A percentile compares a stretch with the other conserved stretches of the same genome.
Evolutionary conservation across 2,329 filamentous ascomycete genomes (phyloP).

Genomic region (Aspergillus texensis): DNA sequence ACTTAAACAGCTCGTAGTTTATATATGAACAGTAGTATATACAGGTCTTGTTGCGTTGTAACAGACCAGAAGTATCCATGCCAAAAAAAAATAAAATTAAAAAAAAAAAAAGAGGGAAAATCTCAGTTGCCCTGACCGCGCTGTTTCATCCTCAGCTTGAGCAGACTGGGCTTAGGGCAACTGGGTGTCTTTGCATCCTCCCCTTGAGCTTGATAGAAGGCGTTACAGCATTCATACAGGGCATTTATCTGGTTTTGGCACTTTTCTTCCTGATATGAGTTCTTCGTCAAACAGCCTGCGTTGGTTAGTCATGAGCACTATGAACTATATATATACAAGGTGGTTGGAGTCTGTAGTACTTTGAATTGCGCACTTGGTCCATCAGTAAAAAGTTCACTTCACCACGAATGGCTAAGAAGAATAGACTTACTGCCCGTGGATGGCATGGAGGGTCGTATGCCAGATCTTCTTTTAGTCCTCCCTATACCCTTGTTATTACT

Average conservation of each 20-base stretch:
- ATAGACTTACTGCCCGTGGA: slow-evolving; percentile 70
- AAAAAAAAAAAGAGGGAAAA: neutral
- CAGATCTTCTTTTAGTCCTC: slow-evolving; percentile 67
- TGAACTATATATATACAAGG: neutral
- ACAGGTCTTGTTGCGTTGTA: neutral
- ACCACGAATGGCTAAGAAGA: neutral
- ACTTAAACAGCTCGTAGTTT: neutral
- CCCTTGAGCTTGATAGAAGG: slow-evolving; percentile 80
- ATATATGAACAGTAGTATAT: slow-evolving; percentile 7
- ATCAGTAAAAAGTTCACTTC: slow-evolving; percentile 19
- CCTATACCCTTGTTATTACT: slow-evolving; percentile 25
- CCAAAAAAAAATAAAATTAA: no score
- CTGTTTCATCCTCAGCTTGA: slow-evolving; percentile 86
- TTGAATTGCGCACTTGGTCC: slow-evolving; percentile 80
- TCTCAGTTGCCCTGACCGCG: slow-evolving; percentile 49
- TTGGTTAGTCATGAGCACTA: slow-evolving; percentile 3
- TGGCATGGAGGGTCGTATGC: slow-evolving; percentile 79
- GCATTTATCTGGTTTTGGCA: slow-evolving; percentile 79
- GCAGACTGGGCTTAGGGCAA: slow-evolving; percentile 79
- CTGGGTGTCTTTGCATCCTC: slow-evolving; percentile 75
- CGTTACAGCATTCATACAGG: slow-evolving; percentile 89
- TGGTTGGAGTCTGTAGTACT: slow-evolving; percentile 53
- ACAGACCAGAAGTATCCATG: no score
- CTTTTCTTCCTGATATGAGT: slow-evolving; percentile 81
- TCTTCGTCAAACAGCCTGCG: slow-evolving; percentile 79